Percentiles rank a stretch among this genome's conserved stretches.
These are phyloP conservation scores for Panaeolus cyanescens DNA, from an alignment of 768 basidiomycete genomes.

Conservation along the genomic window DNA sequence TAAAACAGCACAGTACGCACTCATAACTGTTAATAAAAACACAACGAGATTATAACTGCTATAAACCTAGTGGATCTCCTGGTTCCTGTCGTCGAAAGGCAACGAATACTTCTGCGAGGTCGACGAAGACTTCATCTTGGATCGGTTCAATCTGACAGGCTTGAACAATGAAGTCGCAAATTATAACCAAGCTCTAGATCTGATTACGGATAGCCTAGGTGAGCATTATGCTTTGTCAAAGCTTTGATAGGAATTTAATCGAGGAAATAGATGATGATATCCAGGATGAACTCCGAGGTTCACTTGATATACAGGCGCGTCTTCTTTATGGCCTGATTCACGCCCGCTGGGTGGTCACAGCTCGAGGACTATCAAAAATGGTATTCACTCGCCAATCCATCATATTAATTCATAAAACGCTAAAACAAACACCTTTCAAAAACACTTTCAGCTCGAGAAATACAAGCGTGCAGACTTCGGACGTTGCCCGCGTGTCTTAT, in stretches of 20 bases:
- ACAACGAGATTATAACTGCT: constrained; percentile 2
- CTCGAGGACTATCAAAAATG: constrained; percentile 94
- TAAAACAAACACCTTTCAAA: neutral
- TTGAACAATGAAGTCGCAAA: constrained; percentile 95
- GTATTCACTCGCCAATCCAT: constrained; percentile 46
- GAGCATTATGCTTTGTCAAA: constrained; percentile 20
- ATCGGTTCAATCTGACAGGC: constrained; percentile 97
- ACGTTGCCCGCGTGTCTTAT: constrained; percentile 95
- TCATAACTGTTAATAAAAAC: constrained; percentile 4
- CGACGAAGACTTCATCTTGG: constrained; percentile 98
- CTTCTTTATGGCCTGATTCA: constrained; percentile 96
- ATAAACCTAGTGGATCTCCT: constrained; percentile 84
- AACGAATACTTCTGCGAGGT: constrained; percentile 99
- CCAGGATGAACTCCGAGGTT: constrained; percentile 89
- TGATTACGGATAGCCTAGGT: constrained; percentile 97
- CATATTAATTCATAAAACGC: neutral
- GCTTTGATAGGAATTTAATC: neutral
- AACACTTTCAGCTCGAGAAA: constrained; percentile 79
- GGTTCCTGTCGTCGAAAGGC: constrained; percentile 96
- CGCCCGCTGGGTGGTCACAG: constrained; percentile 95
- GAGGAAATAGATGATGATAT: constrained; percentile 78
- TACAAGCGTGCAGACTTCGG: constrained; percentile 99
- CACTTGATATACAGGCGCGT: constrained; percentile 91
- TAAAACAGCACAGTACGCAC: constrained; percentile 36
- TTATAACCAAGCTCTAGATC: constrained; percentile 90